Evolutionary conservation across 306 rosid species (phyloP), one percentile per base, ranked within the genome.

Genomic region (Crotalaria pallida): DNA sequence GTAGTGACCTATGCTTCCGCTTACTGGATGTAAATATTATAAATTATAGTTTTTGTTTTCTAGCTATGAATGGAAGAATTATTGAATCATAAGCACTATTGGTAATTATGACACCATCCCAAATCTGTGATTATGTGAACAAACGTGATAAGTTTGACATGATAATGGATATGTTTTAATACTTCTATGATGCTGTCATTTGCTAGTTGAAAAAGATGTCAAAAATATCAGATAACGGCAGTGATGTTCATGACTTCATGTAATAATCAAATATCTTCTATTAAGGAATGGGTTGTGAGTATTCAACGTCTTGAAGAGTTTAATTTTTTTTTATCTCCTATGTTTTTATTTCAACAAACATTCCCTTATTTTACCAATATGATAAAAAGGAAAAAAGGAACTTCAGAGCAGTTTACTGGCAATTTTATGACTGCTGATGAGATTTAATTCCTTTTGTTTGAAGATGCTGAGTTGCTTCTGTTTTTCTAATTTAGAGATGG

Each of bases 401-500:
- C 27, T 62, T 67, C 44, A 24, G 6, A 64, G 13, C 16, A 24
- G 65, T 55, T 79, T 43, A 69, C 65, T 63, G 9, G 31, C 52
- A 63, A 65, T 33, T 55, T 49, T 23, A 41, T 62, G 34, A 65
- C 61, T 17, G 69, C 67, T 21, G 69, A 68, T 67, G 12, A 59
- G 65, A 73, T 79, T 72, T 75, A 43, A 52, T 67, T 47, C 67
- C 22, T 79, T 61, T 51, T 75, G 69, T 73, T 55, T 77, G 60
- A 74, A 79, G 72, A 67, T 65, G 57, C 62, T 75, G 79, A 81
- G 69, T 74, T 62, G 73, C 71, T 76, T 71, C 63, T 40, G n/a
- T 82, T 65, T 84, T 84, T 76, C 75, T 69, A 75, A 31, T 81
- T 65, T 74, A 95, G 99, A 95, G 76, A 81, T 91, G 97, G 99